Conservation (phyloP, 257 asterid genomes). For the Prunella vulgaris region DNA sequence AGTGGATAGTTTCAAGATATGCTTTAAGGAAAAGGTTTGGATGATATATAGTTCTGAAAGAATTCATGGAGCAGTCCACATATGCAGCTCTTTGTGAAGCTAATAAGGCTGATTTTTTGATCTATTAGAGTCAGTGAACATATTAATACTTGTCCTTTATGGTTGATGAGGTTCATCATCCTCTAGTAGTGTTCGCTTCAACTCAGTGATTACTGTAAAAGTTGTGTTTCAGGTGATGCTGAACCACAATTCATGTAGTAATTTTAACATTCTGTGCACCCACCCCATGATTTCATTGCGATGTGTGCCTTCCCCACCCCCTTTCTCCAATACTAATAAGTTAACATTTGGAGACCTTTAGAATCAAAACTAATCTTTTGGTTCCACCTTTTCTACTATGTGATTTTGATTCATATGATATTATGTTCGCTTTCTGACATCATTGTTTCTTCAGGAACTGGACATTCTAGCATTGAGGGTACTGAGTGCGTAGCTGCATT, state of each 20-base stretch:
- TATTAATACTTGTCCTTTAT: too few relatives aligned
- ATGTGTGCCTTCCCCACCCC: too few relatives aligned
- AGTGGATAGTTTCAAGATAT: not conserved
- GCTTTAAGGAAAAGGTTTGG: not conserved
- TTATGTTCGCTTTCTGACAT: conserved; percentile 7
- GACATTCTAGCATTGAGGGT: conserved; percentile 29
- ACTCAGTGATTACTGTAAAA: too few relatives aligned
- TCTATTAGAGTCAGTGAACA: too few relatives aligned
- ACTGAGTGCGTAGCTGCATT: conserved; percentile 59
- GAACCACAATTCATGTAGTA: too few relatives aligned
- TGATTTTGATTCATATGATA: not conserved
- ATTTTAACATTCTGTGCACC: too few relatives aligned
- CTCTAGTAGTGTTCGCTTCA: too few relatives aligned
- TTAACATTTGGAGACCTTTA: not conserved
- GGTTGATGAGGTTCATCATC: too few relatives aligned
- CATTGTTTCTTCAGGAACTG: conserved; percentile 38
- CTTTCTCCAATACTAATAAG: not conserved
- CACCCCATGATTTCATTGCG: too few relatives aligned
- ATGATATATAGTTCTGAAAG: not conserved
- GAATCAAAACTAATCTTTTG: not conserved
- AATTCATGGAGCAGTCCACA: not conserved
- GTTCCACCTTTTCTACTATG: not conserved
- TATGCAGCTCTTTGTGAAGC: too few relatives aligned
- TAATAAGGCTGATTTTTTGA: too few relatives aligned
- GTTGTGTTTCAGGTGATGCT: too few relatives aligned